A percentile compares a stretch with the other conserved stretches of the same genome.
phyloP scores from a whole-genome alignment of 805 yeast species.

The Phaffomyces opuntiae region DNA sequence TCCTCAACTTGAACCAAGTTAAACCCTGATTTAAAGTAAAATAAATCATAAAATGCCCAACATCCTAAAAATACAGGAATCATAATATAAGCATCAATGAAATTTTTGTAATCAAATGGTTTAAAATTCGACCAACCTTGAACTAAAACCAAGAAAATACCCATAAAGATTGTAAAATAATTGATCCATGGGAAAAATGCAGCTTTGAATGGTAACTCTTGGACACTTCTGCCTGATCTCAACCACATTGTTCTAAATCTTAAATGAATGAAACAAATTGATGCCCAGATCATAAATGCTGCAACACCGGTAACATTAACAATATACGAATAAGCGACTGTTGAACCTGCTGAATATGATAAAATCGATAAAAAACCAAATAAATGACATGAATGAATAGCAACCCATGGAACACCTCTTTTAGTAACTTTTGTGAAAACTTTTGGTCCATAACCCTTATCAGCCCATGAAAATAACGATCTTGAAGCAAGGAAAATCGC shows the following conservation, averaged over 20 bases:
- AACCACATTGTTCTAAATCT: constrained; percentile 62
- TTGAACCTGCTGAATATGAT: constrained; percentile 44
- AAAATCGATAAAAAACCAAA: constrained; percentile 61
- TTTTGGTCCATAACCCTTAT: constrained; percentile 53
- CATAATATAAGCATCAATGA: constrained; percentile 57
- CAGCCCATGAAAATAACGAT: constrained; percentile 57
- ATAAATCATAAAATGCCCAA: constrained; percentile 34
- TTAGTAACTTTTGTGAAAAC: constrained; percentile 44
- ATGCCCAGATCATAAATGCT: constrained; percentile 67
- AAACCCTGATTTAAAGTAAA: constrained; percentile 32
- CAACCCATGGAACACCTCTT: constrained; percentile 59
- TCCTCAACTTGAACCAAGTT: constrained; percentile 29
- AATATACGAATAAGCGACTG: constrained; percentile 61
- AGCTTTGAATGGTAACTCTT: constrained; percentile 65
- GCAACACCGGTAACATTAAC: constrained; percentile 68
- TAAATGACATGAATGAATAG: constrained; percentile 48
- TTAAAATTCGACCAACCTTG: constrained; percentile 46
- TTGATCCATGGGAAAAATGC: constrained; percentile 39
- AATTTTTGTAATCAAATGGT: constrained; percentile 42
- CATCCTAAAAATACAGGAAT: constrained; percentile 48
- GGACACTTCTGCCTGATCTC: constrained; percentile 54
- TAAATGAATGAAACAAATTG: constrained; percentile 53
- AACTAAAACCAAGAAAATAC: constrained; percentile 33
- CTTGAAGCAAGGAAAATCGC: constrained; percentile 65
- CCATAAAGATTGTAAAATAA: constrained; percentile 31